These are phyloP conservation scores for Irpex sp. DNA, from an alignment of 1,284 basidiomycete genomes.

Conservation along the genomic window DNA sequence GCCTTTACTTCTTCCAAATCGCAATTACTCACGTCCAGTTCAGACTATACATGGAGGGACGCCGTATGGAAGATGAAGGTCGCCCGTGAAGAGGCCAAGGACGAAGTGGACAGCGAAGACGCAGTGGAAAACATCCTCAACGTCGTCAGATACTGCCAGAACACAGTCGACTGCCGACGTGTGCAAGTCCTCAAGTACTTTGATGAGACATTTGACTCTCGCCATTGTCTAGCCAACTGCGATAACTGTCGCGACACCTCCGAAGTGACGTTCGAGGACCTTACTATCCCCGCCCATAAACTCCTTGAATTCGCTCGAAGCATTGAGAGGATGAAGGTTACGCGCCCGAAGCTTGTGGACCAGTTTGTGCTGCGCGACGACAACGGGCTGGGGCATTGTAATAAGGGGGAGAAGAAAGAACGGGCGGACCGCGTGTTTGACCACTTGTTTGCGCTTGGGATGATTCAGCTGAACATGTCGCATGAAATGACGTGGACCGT, in stretches of 20 bases:
- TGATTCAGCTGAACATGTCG: slow-evolving; percentile 22
- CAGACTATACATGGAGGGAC: slow-evolving; percentile 59
- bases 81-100: slow-evolving; percentile 47
- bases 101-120: slow-evolving; percentile 51
- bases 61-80: slow-evolving; percentile 44
- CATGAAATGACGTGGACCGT: neutral
- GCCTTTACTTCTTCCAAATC: neutral
- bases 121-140: slow-evolving; percentile 51
- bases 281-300: slow-evolving; percentile 50
- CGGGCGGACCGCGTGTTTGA: slow-evolving; percentile 64
- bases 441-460: slow-evolving; percentile 44
- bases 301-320: slow-evolving; percentile 46
- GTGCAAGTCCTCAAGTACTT: slow-evolving; percentile 78
- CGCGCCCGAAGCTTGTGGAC: slow-evolving; percentile 47
- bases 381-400: slow-evolving; percentile 46
- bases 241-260: slow-evolving; percentile 67
- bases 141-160: slow-evolving; percentile 76
- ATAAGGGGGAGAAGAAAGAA: slow-evolving; percentile 37
- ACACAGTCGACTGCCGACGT: slow-evolving; percentile 86
- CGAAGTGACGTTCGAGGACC: slow-evolving; percentile 42
- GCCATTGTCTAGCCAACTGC: slow-evolving; percentile 61
- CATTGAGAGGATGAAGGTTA: slow-evolving; percentile 35
- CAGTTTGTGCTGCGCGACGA: slow-evolving; percentile 35
- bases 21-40: neutral
- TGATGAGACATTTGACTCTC: slow-evolving; percentile 40